Evolutionary conservation across 2,329 filamentous ascomycete genomes (phyloP), one percentile per base, ranked within the genome.

Genomic region (Drechslerella dactyloides): DNA sequence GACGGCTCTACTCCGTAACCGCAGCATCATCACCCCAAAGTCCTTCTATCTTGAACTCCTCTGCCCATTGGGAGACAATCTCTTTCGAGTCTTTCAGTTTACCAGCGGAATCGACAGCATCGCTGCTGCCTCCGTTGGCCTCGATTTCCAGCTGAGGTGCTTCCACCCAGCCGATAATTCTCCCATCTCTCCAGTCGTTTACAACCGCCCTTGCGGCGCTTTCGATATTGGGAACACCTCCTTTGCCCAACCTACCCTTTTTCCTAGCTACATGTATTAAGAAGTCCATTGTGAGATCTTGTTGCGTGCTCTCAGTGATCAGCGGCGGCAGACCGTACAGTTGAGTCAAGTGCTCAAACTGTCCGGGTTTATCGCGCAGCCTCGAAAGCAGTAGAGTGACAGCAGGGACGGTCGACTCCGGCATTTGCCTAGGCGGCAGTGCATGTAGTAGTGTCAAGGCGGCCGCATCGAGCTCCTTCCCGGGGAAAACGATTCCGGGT

Each of bases 141-240:
- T 83, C 83, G 51, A 89, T 84, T 17, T 85, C 81, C 69, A 91
- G 80, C 37, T 85, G 84, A 6, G 93, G 92, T 1, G 91, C 85
- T 76, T 92, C 89, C 53, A 88, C 86, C 93, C 93, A 96, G 65
- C 93, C 93, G 81, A 96, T 91, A 76, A 99, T 96, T 58, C 94
- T 87, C 24, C 93, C 93, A 79, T 97, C 93, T 76, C 94, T 86
- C 91, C 94, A 96, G 82, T 99, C 94, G n/a, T 88, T 94, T 66
- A 99, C 87, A 63, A 99, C 93, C 0, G 91, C 89, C 85, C 94
- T 93, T 74, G 93, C 94, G 6, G 94, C 93, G 60, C 90, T 88
- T 75, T 87, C 84, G 69, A 97, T 80, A 80, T 97, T 99, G 48
- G 94, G 94, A 15, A 97, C 85, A 73, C 94, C 94, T 19, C 93